phyloP scores from a whole-genome alignment of 2,329 filamentous ascomycete genomes.

The Fusarium decemcellulare region DNA sequence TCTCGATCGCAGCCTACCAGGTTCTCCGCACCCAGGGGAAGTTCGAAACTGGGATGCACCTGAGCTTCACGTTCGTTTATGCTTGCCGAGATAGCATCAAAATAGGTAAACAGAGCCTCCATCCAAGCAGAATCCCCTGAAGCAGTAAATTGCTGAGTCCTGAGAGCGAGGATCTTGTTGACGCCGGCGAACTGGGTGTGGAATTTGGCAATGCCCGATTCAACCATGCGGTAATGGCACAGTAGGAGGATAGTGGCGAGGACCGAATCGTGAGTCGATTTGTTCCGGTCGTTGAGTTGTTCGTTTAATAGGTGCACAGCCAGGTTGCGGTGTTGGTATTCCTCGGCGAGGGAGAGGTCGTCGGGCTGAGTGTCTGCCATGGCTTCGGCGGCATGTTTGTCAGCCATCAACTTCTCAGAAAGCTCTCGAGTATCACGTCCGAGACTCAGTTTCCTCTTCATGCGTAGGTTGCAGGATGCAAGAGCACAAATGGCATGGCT shows the following conservation, averaged over 20 bases:
- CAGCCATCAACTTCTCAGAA: slow-evolving; percentile 62
- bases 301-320: slow-evolving; percentile 88
- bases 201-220: slow-evolving; percentile 93
- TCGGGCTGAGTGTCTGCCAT: slow-evolving; percentile 64
- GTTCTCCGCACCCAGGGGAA: slow-evolving; percentile 80
- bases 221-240: slow-evolving; percentile 93
- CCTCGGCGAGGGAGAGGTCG: slow-evolving; percentile 81
- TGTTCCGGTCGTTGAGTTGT: slow-evolving; percentile 82
- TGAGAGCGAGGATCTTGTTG: slow-evolving; percentile 87
- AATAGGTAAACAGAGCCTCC: slow-evolving; percentile 93
- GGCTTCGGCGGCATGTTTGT: slow-evolving; percentile 61
- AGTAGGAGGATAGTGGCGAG: slow-evolving; percentile 89
- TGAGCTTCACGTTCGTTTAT: slow-evolving; percentile 94
- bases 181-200: slow-evolving; percentile 94
- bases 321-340: slow-evolving; percentile 83
- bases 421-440: slow-evolving; percentile 69
- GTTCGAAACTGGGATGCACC: slow-evolving; percentile 75
- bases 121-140: slow-evolving; percentile 87
- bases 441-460: slow-evolving; percentile 79
- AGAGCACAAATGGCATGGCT: slow-evolving; percentile 94
- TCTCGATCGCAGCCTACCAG: slow-evolving; percentile 88
- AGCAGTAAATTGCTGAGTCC: slow-evolving; percentile 63
- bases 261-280: slow-evolving; percentile 87
- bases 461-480: slow-evolving; percentile 89
- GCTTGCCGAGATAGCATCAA: slow-evolving; percentile 91